Evolutionary conservation across 2,329 filamentous ascomycete species (phyloP).

Genomic region (Fusarium redolens): DNA sequence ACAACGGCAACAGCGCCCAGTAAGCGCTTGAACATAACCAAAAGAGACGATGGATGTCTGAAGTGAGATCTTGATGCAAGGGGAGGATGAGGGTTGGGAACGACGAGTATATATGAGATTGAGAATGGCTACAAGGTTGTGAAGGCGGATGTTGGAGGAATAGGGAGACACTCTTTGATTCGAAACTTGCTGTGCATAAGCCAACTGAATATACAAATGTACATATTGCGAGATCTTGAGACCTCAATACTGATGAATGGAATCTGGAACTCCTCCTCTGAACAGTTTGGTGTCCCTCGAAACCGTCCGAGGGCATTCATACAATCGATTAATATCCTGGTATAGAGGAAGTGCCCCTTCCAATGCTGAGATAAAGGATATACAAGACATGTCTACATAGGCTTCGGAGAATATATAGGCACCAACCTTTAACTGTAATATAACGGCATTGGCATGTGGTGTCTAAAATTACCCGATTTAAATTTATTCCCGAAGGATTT

Average conservation of each 20-base stretch:
- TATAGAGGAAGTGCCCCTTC: too few relatives aligned
- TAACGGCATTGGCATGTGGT: not conserved
- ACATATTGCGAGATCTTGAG: slow-evolving; percentile 9
- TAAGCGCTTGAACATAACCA: slow-evolving; percentile 15
- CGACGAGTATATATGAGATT: not conserved
- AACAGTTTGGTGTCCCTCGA: too few relatives aligned
- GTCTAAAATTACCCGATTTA: not conserved
- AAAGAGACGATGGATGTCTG: not conserved
- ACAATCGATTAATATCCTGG: too few relatives aligned
- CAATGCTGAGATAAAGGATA: not conserved
- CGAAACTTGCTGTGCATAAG: not conserved
- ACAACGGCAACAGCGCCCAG: slow-evolving; percentile 58
- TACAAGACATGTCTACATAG: too few relatives aligned
- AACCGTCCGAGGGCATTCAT: too few relatives aligned
- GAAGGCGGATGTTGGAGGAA: not conserved
- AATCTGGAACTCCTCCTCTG: not conserved
- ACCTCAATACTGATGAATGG: not conserved
- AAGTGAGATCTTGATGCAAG: not conserved
- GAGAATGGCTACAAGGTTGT: not conserved
- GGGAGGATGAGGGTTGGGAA: not conserved
- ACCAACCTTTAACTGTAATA: not conserved
- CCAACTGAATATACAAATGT: slow-evolving; percentile 14
- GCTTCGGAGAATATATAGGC: too few relatives aligned
- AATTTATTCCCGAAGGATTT: not conserved
- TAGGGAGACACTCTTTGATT: slow-evolving; percentile 3